A percentile compares a stretch with the other conserved stretches of the same genome.
phyloP scores from a whole-genome alignment of 139 green algal genomes.

The Tetraselmis chui region DNA sequence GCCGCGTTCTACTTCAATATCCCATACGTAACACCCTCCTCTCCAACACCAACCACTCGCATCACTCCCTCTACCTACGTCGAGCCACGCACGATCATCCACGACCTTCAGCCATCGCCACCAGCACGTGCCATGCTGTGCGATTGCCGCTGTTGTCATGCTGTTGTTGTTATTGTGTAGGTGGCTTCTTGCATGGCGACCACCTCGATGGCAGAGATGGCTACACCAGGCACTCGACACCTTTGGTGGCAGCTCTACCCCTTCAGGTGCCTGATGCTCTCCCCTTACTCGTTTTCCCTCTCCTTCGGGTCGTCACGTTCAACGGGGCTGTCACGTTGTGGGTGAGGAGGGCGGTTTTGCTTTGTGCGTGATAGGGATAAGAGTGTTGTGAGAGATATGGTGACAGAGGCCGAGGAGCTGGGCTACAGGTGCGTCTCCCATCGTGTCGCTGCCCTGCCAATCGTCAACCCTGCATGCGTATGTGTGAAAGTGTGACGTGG shows the following conservation, averaged over 20 bases:
- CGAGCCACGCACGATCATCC: too few species aligned
- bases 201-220: conserved; percentile 38
- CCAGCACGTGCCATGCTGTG: too few species aligned
- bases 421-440: conserved; percentile 42
- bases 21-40: background rate
- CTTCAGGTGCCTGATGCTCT: conserved; percentile 19
- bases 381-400: conserved; percentile 46
- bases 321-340: too few species aligned
- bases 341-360: too few species aligned
- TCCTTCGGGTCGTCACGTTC: too few species aligned
- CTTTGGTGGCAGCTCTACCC: conserved; percentile 76
- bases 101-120: too few species aligned
- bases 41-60: too few species aligned
- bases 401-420: conserved; percentile 47
- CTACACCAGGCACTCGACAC: conserved; percentile 19
- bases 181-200: conserved; percentile 70
- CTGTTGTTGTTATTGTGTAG: conserved; percentile 16
- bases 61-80: too few species aligned
- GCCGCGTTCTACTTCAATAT: background rate
- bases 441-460: background rate
- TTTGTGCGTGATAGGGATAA: too few species aligned
- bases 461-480: background rate
- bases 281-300: background rate
- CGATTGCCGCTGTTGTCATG: too few species aligned
- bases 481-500: too few species aligned